Evolutionary conservation across 2,329 filamentous ascomycete species (phyloP).

Genomic region (Herpotrichia juniperi): DNA sequence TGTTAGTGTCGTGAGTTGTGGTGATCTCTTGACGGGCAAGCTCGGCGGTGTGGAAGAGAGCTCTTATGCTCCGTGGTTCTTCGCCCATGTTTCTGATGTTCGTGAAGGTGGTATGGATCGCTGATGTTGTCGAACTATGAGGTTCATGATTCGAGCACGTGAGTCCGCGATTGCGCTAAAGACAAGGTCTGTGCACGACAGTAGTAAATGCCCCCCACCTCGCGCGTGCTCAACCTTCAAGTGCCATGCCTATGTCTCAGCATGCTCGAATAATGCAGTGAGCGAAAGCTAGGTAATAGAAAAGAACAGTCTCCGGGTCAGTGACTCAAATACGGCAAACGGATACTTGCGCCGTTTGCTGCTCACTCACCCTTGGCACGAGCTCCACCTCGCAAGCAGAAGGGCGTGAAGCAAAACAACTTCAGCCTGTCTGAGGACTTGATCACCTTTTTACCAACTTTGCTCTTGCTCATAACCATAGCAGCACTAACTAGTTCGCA

Average conservation of each 20-base stretch:
- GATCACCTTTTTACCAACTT: not conserved
- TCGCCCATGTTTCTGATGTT: conserved; percentile 46
- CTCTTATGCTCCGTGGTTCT: conserved; percentile 60
- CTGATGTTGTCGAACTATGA: not conserved
- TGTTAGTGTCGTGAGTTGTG: conserved; percentile 67
- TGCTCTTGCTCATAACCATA: not conserved
- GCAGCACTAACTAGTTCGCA: not conserved
- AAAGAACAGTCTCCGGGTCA: not conserved
- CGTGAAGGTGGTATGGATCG: not conserved
- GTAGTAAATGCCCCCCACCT: too few species aligned
- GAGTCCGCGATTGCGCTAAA: conserved; percentile 2
- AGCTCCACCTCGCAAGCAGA: not conserved
- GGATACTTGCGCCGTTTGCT: conserved; percentile 1
- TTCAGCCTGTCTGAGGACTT: not conserved
- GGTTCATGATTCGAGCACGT: conserved; percentile 3
- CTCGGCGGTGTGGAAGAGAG: conserved; percentile 63
- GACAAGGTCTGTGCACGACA: not conserved
- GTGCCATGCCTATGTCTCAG: too few species aligned
- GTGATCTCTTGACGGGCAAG: conserved; percentile 64
- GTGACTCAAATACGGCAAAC: not conserved
- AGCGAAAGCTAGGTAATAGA: not conserved
- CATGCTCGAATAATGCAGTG: not conserved
- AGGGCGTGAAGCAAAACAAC: not conserved
- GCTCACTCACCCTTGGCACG: not conserved
- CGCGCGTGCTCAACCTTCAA: too few species aligned